Base-by-base conservation (phyloP, 1,139 yeast species). In the Taiozyma sp. region DNA sequence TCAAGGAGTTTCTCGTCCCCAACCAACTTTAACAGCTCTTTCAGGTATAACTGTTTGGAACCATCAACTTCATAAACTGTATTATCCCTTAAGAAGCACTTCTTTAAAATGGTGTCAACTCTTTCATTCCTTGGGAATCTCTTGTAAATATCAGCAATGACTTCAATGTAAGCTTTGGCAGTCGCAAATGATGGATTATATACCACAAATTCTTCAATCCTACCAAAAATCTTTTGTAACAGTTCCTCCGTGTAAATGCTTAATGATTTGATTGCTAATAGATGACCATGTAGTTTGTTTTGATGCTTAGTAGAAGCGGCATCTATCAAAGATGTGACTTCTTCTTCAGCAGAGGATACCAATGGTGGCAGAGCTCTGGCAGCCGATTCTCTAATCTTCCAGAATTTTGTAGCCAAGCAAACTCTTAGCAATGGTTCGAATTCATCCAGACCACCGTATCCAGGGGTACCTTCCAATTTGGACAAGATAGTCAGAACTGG, bases 321-420 rank as follows among this genome's bases (percentile, higher is more conserved):
- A 1, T 53, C 39, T 27, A 63, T 32, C 24, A 61, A 47, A 2
- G 56, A 50, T 19, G 59, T 51, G 2, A 65, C 53, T 39, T 62
- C 63, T n/a, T 65, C 58, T 8, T 62, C 63, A 1, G 63, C 67
- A 24, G 68, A 65, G 10, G 69, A 65, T 2, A 75, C 66, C 52
- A 87, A 68, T 0, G 84, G 70, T 0, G 85, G 79, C 2, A 89
- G 63, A 4, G 91, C 80, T 63, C 85, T 74, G 0, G 97, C 90
- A 0, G 96, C 85, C 79, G 88, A 79, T 64, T 91, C 96, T 54
- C 99, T 76, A 3, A 92, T 77, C 60, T 89, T 90, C 97, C 97
- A 92, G 51, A 76, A 72, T 46, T 69, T 70, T 56, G 81, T 75
- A 1, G 70, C 69, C 43, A 87, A 66, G 54, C 85, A 80, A 3